Base-by-base conservation (phyloP, 2,329 filamentous ascomycete genomes). In the Rugonectria rugulosa region DNA sequence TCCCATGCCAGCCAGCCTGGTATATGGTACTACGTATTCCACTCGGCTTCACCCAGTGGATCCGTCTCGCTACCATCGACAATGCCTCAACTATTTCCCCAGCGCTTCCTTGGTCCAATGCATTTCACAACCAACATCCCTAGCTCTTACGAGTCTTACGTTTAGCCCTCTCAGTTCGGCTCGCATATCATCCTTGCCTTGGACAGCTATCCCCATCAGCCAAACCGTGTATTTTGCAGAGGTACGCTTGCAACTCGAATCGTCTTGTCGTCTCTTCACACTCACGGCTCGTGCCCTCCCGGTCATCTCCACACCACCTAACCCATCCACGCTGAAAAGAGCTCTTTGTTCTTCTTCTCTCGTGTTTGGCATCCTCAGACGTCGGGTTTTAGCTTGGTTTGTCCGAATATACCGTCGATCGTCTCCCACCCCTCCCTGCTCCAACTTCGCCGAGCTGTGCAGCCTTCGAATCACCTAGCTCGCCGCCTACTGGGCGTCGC, bases 201-300 rank as follows among this genome's bases (percentile, higher is more conserved):
- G n/a, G n/a, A n/a, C n/a, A n/a, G n/a, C n/a, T n/a, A n/a, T n/a
- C n/a, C n/a, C n/a, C n/a, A n/a, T n/a, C n/a, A n/a, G n/a, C n/a
- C n/a, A n/a, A n/a, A n/a, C n/a, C n/a, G n/a, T n/a, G n/a, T n/a
- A n/a, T n/a, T n/a, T n/a, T n/a, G n/a, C n/a, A n/a, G n/a, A 47
- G 23, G 48, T 45, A 49, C 52, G 45, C 51, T 51, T 51, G 45
- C 59, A 38, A 37, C 27, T 24, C 36, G 24, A 41, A n/a, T 34
- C 43, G 42, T 38, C 43, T 23, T 24, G 23, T 27, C 47, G 20
- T 34, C 36, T 37, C 48, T 41, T 56, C 37, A 21, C 45, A 37
- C 32, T 49, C 32, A 44, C 57, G 49, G 57, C 53, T 66, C 56
- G 47, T 59, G 51, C 58, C 53, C 52, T 64, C 56, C 60, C 54